phyloP scores from a whole-genome alignment of 1,139 yeast genomes.

The Kodamaea anthophila region DNA sequence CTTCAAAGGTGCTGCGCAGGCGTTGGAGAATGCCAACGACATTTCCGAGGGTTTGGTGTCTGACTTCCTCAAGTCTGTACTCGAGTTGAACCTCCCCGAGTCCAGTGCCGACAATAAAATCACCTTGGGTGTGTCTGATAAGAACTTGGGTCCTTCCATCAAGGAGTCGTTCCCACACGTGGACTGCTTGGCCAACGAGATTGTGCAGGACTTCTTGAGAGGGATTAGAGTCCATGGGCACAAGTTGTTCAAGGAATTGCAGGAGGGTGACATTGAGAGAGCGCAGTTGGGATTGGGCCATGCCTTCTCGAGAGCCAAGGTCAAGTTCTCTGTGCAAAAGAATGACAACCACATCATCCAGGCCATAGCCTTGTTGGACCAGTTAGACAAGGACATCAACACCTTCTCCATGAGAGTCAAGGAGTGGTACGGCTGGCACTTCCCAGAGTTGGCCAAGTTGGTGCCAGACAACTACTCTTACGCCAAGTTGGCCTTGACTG shows the following conservation, averaged over 20 bases:
- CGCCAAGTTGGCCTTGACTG: constrained; percentile 76
- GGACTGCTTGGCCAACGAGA: constrained; percentile 86
- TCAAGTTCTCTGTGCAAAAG: constrained; percentile 96
- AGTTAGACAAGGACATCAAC: constrained; percentile 93
- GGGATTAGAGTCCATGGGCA: constrained; percentile 90
- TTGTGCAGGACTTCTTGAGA: constrained; percentile 91
- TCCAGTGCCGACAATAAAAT: constrained; percentile 62
- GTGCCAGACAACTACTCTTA: constrained; percentile 87
- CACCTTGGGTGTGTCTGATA: constrained; percentile 85
- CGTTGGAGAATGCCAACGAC: constrained; percentile 95
- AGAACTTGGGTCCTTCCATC: constrained; percentile 92
- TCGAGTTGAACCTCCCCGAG: constrained; percentile 90
- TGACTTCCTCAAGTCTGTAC: constrained; percentile 81
- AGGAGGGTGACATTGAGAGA: constrained; percentile 92
- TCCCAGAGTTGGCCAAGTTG: constrained; percentile 96
- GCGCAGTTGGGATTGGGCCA: constrained; percentile 99
- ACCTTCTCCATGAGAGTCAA: constrained; percentile 98
- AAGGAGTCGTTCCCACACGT: constrained; percentile 84
- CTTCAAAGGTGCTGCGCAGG: constrained; percentile 98
- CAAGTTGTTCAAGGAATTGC: constrained; percentile 85
- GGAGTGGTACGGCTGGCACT: constrained; percentile 99
- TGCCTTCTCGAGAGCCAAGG: constrained; percentile 98
- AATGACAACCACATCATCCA: constrained; percentile 98
- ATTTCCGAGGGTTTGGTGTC: constrained; percentile 95
- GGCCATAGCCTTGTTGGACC: constrained; percentile 95